Evolutionary conservation across 257 asterid genomes (phyloP).

Genomic region (Solanum peruvianum): DNA sequence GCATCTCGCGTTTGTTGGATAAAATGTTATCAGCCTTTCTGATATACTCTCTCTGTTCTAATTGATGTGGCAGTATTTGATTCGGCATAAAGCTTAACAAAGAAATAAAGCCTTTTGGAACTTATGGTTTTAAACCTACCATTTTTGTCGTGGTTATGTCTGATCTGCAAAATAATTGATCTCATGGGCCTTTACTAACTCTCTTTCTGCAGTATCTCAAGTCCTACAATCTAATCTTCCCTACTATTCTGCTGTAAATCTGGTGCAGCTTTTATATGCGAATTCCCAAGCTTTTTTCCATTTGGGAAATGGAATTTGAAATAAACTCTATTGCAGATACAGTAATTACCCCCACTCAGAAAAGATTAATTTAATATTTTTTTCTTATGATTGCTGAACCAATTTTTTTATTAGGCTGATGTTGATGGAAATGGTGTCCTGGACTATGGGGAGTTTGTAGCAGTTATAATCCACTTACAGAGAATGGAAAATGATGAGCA

Average conservation of each 20-base stretch:
- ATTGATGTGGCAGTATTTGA: not conserved
- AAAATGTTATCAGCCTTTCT: not conserved
- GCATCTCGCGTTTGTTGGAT: not conserved
- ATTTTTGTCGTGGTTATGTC: not conserved
- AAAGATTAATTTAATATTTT: not conserved
- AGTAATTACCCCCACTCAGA: too few species aligned
- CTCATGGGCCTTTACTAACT: not conserved
- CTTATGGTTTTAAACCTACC: not conserved
- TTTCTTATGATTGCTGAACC: not conserved
- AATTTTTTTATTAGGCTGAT: conserved; percentile 50
- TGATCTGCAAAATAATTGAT: not conserved
- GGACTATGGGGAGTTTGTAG: conserved; percentile 94
- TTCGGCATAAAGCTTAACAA: not conserved
- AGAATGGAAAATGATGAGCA: conserved; percentile 87
- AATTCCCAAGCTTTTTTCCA: not conserved
- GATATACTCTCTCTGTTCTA: not conserved
- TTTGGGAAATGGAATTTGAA: not conserved
- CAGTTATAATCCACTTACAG: conserved; percentile 85
- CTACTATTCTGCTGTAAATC: not conserved
- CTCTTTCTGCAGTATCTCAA: not conserved
- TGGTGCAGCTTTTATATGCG: not conserved
- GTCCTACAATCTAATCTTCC: not conserved
- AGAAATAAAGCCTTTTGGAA: not conserved
- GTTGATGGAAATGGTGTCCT: conserved; percentile 81
- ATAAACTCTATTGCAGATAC: not conserved